phyloP scores from a whole-genome alignment of 805 yeast species.

The Kodamaea leandrae region DNA sequence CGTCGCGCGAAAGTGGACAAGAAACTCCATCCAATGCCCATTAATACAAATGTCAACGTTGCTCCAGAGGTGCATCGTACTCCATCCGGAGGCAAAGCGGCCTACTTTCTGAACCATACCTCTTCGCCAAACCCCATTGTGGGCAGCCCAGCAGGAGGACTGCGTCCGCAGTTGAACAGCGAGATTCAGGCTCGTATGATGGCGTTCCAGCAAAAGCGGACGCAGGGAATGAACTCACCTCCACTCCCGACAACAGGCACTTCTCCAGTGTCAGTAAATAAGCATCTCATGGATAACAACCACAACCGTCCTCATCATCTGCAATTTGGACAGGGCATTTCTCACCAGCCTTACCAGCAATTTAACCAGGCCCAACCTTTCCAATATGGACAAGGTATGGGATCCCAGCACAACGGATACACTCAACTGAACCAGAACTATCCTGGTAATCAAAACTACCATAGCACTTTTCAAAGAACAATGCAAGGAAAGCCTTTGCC shows the following conservation, averaged over 20 bases:
- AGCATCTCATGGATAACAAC: not conserved
- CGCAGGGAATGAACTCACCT: slow-evolving; percentile 19
- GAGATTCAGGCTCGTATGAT: slow-evolving; percentile 83
- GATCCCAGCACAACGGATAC: not conserved
- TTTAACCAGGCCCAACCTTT: not conserved
- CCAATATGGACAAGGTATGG: not conserved
- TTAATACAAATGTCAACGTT: not conserved
- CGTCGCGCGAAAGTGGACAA: no score
- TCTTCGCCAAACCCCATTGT: not conserved
- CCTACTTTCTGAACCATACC: not conserved
- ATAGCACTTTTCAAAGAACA: no score
- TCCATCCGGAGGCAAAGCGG: slow-evolving; percentile 3
- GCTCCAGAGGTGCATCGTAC: slow-evolving; percentile 2
- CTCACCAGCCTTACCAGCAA: not conserved
- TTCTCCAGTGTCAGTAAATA: slow-evolving; percentile 8
- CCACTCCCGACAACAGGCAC: slow-evolving; percentile 12
- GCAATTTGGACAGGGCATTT: not conserved
- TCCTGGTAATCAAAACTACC: not conserved
- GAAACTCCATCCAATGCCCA: not conserved
- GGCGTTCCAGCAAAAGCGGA: slow-evolving; percentile 82
- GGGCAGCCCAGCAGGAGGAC: slow-evolving; percentile 2
- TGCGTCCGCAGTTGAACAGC: slow-evolving; percentile 32
- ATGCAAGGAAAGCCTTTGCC: slow-evolving; percentile 28
- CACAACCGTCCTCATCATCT: not conserved
- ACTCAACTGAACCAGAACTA: not conserved